These are phyloP conservation scores for Dimargaris cristalligena DNA, from an alignment of 192 early-diverging fungal genomes.

Conservation along the genomic window DNA sequence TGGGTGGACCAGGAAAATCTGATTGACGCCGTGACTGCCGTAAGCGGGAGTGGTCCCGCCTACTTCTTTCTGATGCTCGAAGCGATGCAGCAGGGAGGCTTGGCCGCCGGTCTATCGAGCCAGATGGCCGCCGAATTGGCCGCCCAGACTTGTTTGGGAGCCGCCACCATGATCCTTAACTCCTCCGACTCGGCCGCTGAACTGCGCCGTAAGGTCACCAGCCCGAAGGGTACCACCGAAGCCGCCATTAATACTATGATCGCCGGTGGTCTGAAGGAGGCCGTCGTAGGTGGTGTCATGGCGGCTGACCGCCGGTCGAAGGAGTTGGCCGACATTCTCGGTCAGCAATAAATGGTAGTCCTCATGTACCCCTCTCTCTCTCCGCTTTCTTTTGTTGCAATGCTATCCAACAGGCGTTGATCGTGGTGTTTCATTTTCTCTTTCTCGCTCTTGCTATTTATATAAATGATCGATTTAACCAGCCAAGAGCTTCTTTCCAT, in stretches of 20 bases:
- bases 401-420: too few species aligned
- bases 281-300: slow-evolving; percentile 36
- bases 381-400: too few species aligned
- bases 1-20: slow-evolving; percentile 64
- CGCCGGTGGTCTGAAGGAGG: slow-evolving; percentile 31
- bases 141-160: slow-evolving; percentile 82
- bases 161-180: slow-evolving; percentile 65
- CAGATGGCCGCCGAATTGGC: slow-evolving; percentile 64
- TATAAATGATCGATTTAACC: too few species aligned
- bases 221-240: slow-evolving; percentile 83
- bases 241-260: slow-evolving; percentile 71
- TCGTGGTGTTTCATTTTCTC: too few species aligned
- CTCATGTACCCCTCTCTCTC: not conserved
- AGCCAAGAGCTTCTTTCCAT: too few species aligned
- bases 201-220: slow-evolving; percentile 75
- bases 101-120: slow-evolving; percentile 49
- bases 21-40: slow-evolving; percentile 74
- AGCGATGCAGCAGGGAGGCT: slow-evolving; percentile 65
- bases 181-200: slow-evolving; percentile 54
- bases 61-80: slow-evolving; percentile 93
- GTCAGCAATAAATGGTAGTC: slow-evolving; percentile 15
- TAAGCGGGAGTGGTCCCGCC: slow-evolving; percentile 88
- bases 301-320: slow-evolving; percentile 51
- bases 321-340: slow-evolving; percentile 45
- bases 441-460: too few species aligned